Conservation (phyloP, 805 yeast species). For the Hanseniaspora pseudoguilliermondii region DNA sequence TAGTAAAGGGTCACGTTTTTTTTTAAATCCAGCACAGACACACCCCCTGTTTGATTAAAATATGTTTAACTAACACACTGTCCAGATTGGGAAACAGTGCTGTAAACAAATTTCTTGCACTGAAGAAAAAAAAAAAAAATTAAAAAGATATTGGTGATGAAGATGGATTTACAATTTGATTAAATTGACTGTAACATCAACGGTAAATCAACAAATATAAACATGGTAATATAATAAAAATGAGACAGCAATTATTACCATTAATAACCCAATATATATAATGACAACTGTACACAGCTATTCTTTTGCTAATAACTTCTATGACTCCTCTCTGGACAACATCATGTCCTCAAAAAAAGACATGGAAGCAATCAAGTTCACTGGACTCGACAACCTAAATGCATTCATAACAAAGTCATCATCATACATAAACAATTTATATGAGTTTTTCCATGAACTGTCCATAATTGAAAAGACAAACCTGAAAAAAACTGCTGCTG, state of each 20-base stretch:
- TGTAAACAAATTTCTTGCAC: neutral
- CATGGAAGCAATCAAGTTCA: neutral
- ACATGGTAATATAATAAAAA: no score
- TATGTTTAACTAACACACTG: neutral
- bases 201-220: no score
- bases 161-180: neutral
- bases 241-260: neutral
- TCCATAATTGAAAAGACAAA: conserved; percentile 22
- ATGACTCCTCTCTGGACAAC: neutral
- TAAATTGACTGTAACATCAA: neutral
- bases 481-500: conserved; percentile 26
- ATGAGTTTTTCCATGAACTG: conserved; percentile 5
- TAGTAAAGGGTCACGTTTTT: no score
- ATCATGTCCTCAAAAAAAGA: neutral
- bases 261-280: neutral
- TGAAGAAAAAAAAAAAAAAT: neutral
- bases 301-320: conserved; percentile 4
- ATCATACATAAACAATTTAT: neutral
- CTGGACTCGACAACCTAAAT: neutral
- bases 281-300: neutral
- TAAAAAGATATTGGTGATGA: neutral
- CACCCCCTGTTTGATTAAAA: no score
- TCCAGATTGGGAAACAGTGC: neutral
- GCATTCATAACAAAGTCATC: conserved; percentile 6
- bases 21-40: no score